Percentiles rank a stretch among this genome's conserved stretches.
Conservation (phyloP, 1,284 basidiomycete genomes). For the Leccinum huronense region DNA sequence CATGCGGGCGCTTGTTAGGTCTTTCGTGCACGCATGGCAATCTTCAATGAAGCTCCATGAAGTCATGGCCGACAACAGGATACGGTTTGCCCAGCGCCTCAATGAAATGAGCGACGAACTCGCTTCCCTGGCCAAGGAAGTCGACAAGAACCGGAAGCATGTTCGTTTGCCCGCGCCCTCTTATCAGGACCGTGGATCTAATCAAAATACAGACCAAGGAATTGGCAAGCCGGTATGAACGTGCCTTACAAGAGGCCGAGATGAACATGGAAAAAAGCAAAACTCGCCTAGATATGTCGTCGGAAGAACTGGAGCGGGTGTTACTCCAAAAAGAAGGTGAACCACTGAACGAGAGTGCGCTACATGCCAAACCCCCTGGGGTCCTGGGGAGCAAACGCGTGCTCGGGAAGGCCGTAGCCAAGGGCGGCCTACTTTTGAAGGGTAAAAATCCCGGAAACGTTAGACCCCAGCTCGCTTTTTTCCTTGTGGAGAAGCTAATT, state of each 20-base stretch:
- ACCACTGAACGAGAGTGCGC: slow-evolving; percentile 73
- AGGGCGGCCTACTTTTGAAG: slow-evolving; percentile 88
- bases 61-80: slow-evolving; percentile 81
- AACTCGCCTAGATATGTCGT: slow-evolving; percentile 80
- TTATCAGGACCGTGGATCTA: slow-evolving; percentile 13
- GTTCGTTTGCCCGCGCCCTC: slow-evolving; percentile 42
- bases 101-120: slow-evolving; percentile 97
- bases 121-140: slow-evolving; percentile 81
- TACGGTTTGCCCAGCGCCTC: slow-evolving; percentile 82
- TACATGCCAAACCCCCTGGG: slow-evolving; percentile 56
- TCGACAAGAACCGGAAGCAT: slow-evolving; percentile 90
- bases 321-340: slow-evolving; percentile 95
- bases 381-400: slow-evolving; percentile 70
- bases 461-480: slow-evolving; percentile 27
- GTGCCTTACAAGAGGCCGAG: slow-evolving; percentile 88
- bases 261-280: slow-evolving; percentile 86
- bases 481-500: slow-evolving; percentile 10
- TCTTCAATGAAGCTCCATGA: slow-evolving; percentile 87
- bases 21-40: slow-evolving; percentile 90
- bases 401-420: slow-evolving; percentile 86
- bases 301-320: slow-evolving; percentile 94
- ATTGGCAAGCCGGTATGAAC: slow-evolving; percentile 83
- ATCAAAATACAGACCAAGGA: slow-evolving; percentile 73
- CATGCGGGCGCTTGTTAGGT: slow-evolving; percentile 42
- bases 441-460: slow-evolving; percentile 92